Evolutionary conservation across 352 stramenopile genomes (phyloP), one percentile per base, ranked within the genome.

Genomic region (Saprolegnia parasitica): DNA sequence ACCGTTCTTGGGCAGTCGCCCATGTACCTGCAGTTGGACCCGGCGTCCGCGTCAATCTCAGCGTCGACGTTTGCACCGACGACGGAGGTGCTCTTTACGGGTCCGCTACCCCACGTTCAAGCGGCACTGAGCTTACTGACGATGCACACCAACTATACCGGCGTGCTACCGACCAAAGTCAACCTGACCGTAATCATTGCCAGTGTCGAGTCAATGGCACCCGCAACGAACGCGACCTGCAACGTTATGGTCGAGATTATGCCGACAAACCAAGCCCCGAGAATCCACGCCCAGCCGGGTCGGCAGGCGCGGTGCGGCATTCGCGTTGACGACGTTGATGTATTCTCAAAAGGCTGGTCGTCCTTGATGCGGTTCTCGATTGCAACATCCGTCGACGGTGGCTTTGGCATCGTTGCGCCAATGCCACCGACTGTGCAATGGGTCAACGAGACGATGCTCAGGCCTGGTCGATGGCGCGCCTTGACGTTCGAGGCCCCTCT

Each of bases 291-390:
- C 2, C 24, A 29, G 16, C 57, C 57, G 8, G 20, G 35, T 5
- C 21, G 55, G 5, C 23, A 39, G 18, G 10, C 18, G 16, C 35
- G 18, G 16, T 24, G 60, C 20, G 60, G 32, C 24, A 5, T 26
- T 67, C 21, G 18, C 5, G n/a, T 56, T 32, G 26, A 67, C 46
- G 60, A 55, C 46, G 5, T 23, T n/a, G 24, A 67, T 24, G 20
- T 24, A 3, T 15, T 9, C 3, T 26, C 35, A 9, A 60, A 60
- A n/a, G 52, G 13, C 13, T 60, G 52, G 52, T 4, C 35, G 52
- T 60, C 52, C 11, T n/a, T 60, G 13, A 26, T 40, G 13, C 24
- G 16, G 16, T 35, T 1, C 52, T 21, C 35, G 11, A 24, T 40
- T 42, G 52, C 52, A 60, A 60, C 52, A 24, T 15, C 8, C 1